Evolutionary conservation across 805 yeast species (phyloP).

Genomic region (Maudiozyma saulgeensis): DNA sequence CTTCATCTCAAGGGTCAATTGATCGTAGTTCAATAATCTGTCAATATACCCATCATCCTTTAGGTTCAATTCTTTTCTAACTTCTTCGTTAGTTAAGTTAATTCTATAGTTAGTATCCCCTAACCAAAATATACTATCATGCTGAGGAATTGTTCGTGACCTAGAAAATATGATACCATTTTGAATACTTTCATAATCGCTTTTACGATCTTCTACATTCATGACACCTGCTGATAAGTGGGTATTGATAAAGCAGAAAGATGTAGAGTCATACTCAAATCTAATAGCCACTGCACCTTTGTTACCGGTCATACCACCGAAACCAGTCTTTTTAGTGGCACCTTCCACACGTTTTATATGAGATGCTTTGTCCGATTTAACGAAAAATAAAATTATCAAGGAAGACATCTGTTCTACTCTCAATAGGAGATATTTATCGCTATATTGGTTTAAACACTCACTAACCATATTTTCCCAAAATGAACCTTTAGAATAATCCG

Average conservation of each 20-base stretch:
- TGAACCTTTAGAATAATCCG: constrained; percentile 66
- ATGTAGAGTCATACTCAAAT: constrained; percentile 69
- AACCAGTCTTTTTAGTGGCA: constrained; percentile 88
- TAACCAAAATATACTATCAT: constrained; percentile 83
- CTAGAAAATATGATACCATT: constrained; percentile 73
- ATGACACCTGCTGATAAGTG: constrained; percentile 90
- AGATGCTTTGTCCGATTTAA: constrained; percentile 37
- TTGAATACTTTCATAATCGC: constrained; percentile 68
- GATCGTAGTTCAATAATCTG: constrained; percentile 61
- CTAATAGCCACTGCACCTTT: constrained; percentile 94
- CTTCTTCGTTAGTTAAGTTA: constrained; percentile 60
- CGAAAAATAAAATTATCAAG: constrained; percentile 54
- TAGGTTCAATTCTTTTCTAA: constrained; percentile 42
- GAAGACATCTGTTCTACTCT: constrained; percentile 74
- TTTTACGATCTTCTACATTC: constrained; percentile 75
- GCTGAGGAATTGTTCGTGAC: constrained; percentile 66
- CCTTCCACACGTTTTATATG: constrained; percentile 80
- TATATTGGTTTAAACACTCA: constrained; percentile 48
- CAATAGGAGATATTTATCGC: constrained; percentile 49
- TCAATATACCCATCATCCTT: constrained; percentile 32
- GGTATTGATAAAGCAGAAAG: constrained; percentile 77
- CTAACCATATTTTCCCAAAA: constrained; percentile 71
- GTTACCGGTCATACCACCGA: constrained; percentile 95
- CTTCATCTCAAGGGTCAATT: constrained; percentile 64
- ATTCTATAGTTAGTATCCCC: constrained; percentile 92